A percentile compares a stretch with the other conserved stretches of the same genome.
These are phyloP conservation scores for Fusarium dlaminii DNA, from an alignment of 2,329 filamentous ascomycete genomes.

Conservation along the genomic window DNA sequence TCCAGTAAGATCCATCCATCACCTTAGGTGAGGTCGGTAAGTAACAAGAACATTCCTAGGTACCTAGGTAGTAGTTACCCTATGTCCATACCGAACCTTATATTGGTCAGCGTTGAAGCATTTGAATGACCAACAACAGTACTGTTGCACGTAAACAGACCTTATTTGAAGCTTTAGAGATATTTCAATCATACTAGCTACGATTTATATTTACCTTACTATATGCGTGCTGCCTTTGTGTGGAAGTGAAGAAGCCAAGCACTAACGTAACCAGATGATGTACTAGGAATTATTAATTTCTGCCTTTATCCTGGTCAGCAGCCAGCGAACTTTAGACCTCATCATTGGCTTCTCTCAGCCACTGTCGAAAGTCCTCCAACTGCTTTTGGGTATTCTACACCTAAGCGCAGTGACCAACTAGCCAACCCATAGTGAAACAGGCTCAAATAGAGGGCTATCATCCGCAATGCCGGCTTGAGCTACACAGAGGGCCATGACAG, in stretches of 20 bases:
- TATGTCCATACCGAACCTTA: neutral
- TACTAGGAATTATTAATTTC: constrained; percentile 42
- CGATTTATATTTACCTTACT: neutral
- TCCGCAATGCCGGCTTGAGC: constrained; percentile 41
- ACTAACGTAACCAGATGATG: neutral
- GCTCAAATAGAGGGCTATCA: constrained; percentile 20
- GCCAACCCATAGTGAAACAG: constrained; percentile 1
- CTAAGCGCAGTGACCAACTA: neutral
- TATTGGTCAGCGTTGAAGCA: neutral
- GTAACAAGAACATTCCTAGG: neutral
- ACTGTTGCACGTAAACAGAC: neutral
- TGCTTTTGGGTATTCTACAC: neutral
- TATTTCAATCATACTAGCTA: neutral
- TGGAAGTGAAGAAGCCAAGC: neutral
- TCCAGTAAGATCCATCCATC: neutral
- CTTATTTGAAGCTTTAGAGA: neutral
- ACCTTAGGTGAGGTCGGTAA: neutral
- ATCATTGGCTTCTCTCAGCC: constrained; percentile 20
- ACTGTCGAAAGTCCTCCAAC: neutral
- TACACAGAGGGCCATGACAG: constrained; percentile 38
- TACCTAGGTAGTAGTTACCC: neutral
- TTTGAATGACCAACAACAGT: neutral
- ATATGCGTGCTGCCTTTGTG: neutral
- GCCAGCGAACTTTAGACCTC: constrained; percentile 31
- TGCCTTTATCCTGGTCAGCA: constrained; percentile 40